These are phyloP conservation scores for Aspergillus uvarum DNA, from an alignment of 2,329 filamentous ascomycete genomes.

Conservation along the genomic window DNA sequence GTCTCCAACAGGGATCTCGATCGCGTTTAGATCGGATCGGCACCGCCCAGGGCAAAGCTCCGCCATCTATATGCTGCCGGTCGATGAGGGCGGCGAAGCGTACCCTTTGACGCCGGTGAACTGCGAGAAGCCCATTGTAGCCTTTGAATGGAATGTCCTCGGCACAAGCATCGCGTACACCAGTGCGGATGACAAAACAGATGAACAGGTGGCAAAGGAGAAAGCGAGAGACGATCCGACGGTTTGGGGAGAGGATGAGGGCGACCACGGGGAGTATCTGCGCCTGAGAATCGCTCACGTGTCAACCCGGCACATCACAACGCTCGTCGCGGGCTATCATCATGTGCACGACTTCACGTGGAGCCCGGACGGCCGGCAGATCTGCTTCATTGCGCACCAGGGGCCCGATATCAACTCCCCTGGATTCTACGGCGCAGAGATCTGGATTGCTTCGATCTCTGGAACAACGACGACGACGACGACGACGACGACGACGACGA, in stretches of 20 bases:
- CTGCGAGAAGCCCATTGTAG: not conserved
- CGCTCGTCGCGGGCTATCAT: not conserved
- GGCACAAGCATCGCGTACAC: slow-evolving; percentile 10
- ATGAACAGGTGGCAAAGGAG: not conserved
- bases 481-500: too few species aligned
- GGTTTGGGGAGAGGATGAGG: not conserved
- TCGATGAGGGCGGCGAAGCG: slow-evolving; percentile 7
- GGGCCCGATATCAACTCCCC: not conserved
- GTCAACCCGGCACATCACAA: not conserved
- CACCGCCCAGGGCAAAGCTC: not conserved
- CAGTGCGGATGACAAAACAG: not conserved
- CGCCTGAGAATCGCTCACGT: slow-evolving; percentile 2
- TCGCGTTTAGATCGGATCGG: slow-evolving; percentile 11
- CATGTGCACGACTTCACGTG: slow-evolving; percentile 6
- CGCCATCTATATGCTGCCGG: slow-evolving; percentile 5
- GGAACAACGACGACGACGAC: too few species aligned
- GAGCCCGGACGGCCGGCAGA: not conserved
- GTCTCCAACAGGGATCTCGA: slow-evolving; percentile 7
- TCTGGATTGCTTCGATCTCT: not conserved
- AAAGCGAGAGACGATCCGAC: not conserved
- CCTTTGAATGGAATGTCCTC: slow-evolving; percentile 8
- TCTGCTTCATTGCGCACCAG: not conserved
- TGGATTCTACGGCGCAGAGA: not conserved
- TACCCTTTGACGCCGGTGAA: not conserved
- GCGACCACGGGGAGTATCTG: not conserved